Percentiles rank a stretch among this genome's conserved stretches.
Conservation (phyloP, 768 basidiomycete genomes). For the Melanogaster broomeanus region DNA sequence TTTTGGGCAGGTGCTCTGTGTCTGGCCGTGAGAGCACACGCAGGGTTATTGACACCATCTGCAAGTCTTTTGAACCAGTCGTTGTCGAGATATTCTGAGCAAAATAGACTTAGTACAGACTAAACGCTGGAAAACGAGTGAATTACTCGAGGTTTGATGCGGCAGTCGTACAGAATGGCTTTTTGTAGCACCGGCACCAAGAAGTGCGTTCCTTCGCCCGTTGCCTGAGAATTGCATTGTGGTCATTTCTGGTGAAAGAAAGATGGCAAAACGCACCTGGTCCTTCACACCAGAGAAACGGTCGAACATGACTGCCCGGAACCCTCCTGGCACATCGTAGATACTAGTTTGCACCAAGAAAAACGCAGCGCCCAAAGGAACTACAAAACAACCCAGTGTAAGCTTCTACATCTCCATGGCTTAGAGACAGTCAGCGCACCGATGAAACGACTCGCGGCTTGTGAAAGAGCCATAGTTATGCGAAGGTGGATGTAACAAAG, state of each 20-base stretch:
- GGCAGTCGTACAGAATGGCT: constrained; percentile 96
- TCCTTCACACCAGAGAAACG: constrained; percentile 90
- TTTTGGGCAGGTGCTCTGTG: constrained; percentile 81
- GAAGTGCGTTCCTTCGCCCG: constrained; percentile 94
- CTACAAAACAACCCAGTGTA: constrained; percentile 11
- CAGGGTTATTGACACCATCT: constrained; percentile 97
- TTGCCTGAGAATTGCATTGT: constrained; percentile 53
- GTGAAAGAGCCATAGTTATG: constrained; percentile 50
- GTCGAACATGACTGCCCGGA: constrained; percentile 97
- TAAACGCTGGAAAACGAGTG: background rate
- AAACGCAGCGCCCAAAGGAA: constrained; percentile 43
- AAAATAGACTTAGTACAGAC: constrained; percentile 2
- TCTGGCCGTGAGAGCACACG: constrained; percentile 96
- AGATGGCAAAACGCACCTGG: constrained; percentile 46
- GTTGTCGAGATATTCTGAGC: constrained; percentile 95
- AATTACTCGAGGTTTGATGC: constrained; percentile 91
- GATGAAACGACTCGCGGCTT: constrained; percentile 48
- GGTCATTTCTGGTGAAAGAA: background rate
- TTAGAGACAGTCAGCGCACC: constrained; percentile 35
- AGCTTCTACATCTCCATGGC: constrained; percentile 5
- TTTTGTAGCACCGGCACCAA: constrained; percentile 94
- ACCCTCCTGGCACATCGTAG: constrained; percentile 86
- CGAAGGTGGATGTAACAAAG: constrained; percentile 17
- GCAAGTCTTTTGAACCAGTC: constrained; percentile 97
- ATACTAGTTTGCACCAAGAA: constrained; percentile 52